Conservation (phyloP, 176 grass and related monocot genomes). For the Phoenix dactylifera region DNA sequence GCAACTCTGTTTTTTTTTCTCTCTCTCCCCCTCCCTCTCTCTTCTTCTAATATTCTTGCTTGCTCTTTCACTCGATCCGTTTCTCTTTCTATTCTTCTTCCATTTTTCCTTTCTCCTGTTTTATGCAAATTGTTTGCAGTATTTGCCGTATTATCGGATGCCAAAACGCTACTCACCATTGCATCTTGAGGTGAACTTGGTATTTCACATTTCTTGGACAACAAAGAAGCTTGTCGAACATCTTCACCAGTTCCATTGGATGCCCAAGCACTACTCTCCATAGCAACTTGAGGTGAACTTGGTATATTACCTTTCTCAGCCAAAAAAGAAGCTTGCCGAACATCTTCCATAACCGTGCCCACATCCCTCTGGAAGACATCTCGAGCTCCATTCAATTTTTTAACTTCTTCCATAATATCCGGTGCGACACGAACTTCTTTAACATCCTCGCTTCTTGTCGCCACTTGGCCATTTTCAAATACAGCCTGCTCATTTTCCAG, state of each 20-base stretch:
- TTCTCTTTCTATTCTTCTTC: conserved; percentile 17
- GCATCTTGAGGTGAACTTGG: conserved; percentile 19
- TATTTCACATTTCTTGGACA: conserved; percentile 21
- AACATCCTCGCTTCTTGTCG: conserved; percentile 10
- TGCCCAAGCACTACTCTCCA: no score
- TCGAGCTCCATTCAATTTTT: conserved; percentile 17
- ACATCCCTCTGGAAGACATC: conserved; percentile 13
- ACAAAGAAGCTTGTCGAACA: conserved; percentile 22
- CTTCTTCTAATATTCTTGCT: conserved; percentile 25
- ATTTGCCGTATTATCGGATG: conserved; percentile 24
- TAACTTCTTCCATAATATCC: conserved; percentile 30
- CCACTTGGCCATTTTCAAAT: background rate
- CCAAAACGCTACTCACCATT: conserved; percentile 10
- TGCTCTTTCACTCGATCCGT: conserved; percentile 12
- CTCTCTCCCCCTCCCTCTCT: conserved; percentile 55
- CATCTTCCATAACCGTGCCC: background rate
- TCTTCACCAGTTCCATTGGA: background rate
- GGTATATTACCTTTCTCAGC: no score
- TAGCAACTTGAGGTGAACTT: no score
- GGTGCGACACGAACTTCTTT: conserved; percentile 17
- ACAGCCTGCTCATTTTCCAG: conserved; percentile 19
- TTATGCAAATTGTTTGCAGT: conserved; percentile 19
- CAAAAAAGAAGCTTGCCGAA: no score
- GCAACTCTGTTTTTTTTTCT: conserved; percentile 86
- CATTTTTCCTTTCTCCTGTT: conserved; percentile 30